Conservation (phyloP, 768 basidiomycete genomes). For the Mycena crocata region DNA sequence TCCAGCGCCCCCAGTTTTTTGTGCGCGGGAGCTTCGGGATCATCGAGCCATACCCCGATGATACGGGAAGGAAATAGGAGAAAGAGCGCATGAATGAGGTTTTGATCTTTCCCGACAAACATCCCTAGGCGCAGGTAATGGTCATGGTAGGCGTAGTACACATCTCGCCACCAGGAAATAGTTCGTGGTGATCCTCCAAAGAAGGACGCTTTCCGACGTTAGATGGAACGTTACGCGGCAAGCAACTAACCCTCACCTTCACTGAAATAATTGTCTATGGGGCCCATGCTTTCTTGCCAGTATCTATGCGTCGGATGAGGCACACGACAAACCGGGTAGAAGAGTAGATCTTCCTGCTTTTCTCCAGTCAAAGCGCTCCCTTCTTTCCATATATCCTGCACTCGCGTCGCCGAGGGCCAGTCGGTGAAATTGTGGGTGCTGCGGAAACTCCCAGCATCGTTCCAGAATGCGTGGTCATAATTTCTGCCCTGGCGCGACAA, state of each 20-base stretch:
- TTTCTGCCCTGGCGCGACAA: conserved; percentile 35
- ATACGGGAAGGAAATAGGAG: conserved; percentile 58
- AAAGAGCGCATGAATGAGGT: conserved; percentile 59
- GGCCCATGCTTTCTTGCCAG: conserved; percentile 61
- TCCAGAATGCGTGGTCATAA: conserved; percentile 70
- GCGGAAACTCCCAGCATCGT: conserved; percentile 67
- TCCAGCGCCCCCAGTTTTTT: conserved; percentile 26
- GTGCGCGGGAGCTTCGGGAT: conserved; percentile 38
- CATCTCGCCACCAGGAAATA: conserved; percentile 56
- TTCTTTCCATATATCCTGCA: conserved; percentile 54
- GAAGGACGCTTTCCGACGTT: conserved; percentile 56
- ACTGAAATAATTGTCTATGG: conserved; percentile 62
- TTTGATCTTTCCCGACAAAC: conserved; percentile 70
- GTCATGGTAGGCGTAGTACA: conserved; percentile 64
- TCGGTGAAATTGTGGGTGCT: conserved; percentile 50
- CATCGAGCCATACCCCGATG: conserved; percentile 53
- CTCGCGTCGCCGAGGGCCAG: conserved; percentile 60
- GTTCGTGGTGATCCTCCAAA: conserved; percentile 62
- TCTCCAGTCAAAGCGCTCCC: conserved; percentile 43
- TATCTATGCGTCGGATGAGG: conserved; percentile 43
- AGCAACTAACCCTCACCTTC: conserved; percentile 52
- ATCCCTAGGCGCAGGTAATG: conserved; percentile 54
- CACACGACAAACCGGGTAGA: conserved; percentile 56
- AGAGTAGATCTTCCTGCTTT: conserved; percentile 53
- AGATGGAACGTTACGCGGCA: not conserved